Base-by-base conservation (phyloP, 805 yeast species). In the Peterozyma toletana region DNA sequence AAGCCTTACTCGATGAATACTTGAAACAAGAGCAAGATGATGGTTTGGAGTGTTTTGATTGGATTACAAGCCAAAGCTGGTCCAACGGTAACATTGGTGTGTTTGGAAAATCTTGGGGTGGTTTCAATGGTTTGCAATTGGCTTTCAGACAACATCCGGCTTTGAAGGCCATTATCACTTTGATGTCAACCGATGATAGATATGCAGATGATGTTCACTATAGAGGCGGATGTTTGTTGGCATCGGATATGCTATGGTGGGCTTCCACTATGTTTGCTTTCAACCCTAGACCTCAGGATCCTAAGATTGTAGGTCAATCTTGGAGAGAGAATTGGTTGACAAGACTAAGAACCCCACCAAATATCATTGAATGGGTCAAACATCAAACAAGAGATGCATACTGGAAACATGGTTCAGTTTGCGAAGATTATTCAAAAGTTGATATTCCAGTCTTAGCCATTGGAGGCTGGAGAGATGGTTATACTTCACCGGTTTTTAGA, bases 31-130 rank as follows among this genome's bases (percentile, higher is more conserved):
- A 70, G 47, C 77, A 71, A 50, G 67, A 67, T 34, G 75, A 70
- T 51, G 64, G 68, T 5, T 48, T 68, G 11, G 71, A 66, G 35
- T 59, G 63, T 2, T 68, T 70, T 41, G 71, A 69, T 47, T 70
- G 73, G 73, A 64, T 70, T 14, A 41, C 57, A 3, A 40, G 45
- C 17, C 75, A 70, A 48, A 33, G 41, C 0, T 70, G 74, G 74
- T 68, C 74, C 33, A 70, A 70, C 48, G 75, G 73, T 11, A 62
- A 58, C 42, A 62, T 70, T 43, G 75, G 67, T 15, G 67, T 68
- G 70, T 67, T 70, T 57, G 75, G 75, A 33, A 70, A 70, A 50
- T 68, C 74, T 1, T 70, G 75, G 75, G 74, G 71, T 41, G 75
- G 75, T 1, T 70, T 70, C 54, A 70, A 70, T 48, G 68, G 72